These are phyloP conservation scores for Mimosa bimucronata DNA, from an alignment of 306 rosid species.

Conservation along the genomic window DNA sequence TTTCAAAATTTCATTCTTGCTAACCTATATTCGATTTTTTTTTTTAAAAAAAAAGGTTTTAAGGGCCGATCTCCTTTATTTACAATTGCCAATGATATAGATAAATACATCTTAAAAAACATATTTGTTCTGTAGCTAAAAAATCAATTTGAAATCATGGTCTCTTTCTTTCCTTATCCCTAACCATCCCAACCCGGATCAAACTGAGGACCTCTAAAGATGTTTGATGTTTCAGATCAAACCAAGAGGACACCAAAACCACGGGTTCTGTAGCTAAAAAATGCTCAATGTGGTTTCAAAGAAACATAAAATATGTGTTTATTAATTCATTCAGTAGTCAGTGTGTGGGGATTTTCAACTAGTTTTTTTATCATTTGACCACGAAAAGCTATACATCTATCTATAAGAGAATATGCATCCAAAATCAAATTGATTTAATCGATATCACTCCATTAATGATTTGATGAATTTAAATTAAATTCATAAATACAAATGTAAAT, in stretches of 20 bases:
- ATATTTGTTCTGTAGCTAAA: not conserved
- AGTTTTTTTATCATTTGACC: not conserved
- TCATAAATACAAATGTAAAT: not conserved
- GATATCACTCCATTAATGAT: too few species aligned
- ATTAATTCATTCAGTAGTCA: too few species aligned
- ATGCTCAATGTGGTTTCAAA: not conserved
- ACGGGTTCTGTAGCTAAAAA: not conserved
- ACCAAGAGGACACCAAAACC: too few species aligned
- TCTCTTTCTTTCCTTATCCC: too few species aligned
- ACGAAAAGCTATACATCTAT: too few species aligned
- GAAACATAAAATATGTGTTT: not conserved
- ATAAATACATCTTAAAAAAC: not conserved
- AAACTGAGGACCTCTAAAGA: too few species aligned
- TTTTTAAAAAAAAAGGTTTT: not conserved
- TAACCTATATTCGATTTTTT: not conserved
- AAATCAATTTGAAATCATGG: too few species aligned
- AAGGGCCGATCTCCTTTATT: not conserved
- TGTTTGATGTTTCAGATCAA: too few species aligned
- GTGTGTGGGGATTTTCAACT: not conserved
- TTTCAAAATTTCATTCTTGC: not conserved
- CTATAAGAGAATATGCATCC: not conserved
- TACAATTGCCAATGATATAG: not conserved
- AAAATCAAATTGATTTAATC: not conserved
- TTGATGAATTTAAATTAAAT: not conserved
- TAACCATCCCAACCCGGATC: too few species aligned